Percentiles rank a stretch among this genome's conserved stretches.
Conservation (phyloP, 192 early-diverging fungal genomes). For the Tieghemiomyces parasiticus region DNA sequence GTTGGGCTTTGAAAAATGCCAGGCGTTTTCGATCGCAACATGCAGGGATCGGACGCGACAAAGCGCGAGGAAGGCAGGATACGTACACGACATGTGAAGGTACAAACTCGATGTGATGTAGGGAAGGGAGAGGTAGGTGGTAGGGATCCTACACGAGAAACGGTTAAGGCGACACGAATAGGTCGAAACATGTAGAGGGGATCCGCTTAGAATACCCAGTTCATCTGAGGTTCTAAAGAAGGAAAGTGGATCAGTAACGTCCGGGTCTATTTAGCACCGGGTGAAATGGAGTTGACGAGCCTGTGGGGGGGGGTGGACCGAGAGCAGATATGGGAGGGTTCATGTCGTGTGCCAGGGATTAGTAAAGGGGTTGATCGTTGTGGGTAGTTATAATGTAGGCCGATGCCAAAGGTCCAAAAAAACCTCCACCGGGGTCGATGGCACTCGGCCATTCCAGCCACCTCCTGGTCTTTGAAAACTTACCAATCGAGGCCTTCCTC, state of each 20-base stretch:
- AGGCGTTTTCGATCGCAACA: no score
- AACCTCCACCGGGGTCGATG: background rate
- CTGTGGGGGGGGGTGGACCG: background rate
- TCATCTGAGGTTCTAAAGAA: no score
- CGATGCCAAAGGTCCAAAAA: no score
- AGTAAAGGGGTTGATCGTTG: no score
- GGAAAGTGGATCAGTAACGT: background rate
- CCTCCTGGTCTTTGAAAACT: conserved; percentile 12
- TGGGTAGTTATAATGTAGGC: background rate
- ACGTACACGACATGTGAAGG: no score
- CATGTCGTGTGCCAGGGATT: background rate
- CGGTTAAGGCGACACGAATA: background rate
- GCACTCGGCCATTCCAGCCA: background rate
- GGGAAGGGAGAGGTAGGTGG: no score
- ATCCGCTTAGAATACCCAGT: no score
- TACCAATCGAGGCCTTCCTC: conserved; percentile 89
- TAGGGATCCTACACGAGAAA: no score
- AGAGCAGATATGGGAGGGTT: background rate
- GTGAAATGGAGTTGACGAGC: conserved; percentile 9
- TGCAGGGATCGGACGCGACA: no score
- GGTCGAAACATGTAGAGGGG: background rate
- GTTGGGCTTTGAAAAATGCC: no score
- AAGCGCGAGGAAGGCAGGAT: no score
- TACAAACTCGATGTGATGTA: no score
- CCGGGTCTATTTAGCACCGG: background rate